Evolutionary conservation across 169 alveolate genomes (phyloP), one percentile per base, ranked within the genome.

Genomic region (Plasmodium coatneyi): DNA sequence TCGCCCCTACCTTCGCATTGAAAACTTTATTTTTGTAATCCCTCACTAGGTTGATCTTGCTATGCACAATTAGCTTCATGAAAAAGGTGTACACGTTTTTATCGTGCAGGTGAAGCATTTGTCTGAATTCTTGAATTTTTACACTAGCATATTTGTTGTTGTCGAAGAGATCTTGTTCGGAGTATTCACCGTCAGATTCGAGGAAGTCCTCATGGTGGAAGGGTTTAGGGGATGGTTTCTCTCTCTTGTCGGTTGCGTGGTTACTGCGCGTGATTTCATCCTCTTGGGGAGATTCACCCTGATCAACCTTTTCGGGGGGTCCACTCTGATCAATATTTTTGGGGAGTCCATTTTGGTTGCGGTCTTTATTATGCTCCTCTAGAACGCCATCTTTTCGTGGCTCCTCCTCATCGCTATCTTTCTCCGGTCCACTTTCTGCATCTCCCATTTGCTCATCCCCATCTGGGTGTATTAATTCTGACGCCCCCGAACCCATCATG

Each of bases 101-200:
- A 80, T 91, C 95, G 60, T 81, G 56, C 10, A 70, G 14, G 39
- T 74, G 56, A 43, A 91, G 36, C 22, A 81, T 80, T 30, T 91
- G 72, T 49, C 92, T 80, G 41, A 91, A 91, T 56, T 14, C 36
- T 14, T 80, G 43, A 70, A 91, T 56, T 34, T 81, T 91, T 25
- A 91, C 78, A 25, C 81, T 91, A 28, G 95, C 82, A 72, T 81
- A 91, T 91, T 91, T 91, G 19, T 71, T 91, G 82, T 80, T 91
- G 41, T 81, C 92, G 76, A 91, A 91, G 22, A 91, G 56, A n/a
- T 91, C 95, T 39, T 25, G 84, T n/a, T 70, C 91, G 30, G 89
- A 74, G 30, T 28, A 70, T 39, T 54, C 95, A 19, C 82, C 36
- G 16, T 19, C 83, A 43, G 92, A 71, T 80, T 76, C 52, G 30